Evolutionary conservation across 495 filamentous ascomycete species (phyloP), one percentile per base, ranked within the genome.

Genomic region (Pyrenopolyporus hunteri): DNA sequence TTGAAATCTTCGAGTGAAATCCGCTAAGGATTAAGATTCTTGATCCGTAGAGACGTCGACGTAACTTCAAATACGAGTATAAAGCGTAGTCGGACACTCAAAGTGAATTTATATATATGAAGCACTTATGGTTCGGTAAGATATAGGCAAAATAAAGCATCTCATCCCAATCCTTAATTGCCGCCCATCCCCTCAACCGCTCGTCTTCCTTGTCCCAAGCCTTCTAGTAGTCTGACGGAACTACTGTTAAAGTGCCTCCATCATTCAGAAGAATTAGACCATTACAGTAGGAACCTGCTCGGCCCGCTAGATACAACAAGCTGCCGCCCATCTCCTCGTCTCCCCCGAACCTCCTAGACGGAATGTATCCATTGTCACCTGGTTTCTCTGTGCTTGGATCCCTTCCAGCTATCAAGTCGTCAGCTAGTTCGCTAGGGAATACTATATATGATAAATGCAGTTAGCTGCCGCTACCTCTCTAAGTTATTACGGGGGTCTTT

Each of bases 281-380:
- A 59, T 84, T 87, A 45, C 75, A 78, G 65, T 83, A 89, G 0
- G 77, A 76, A 0, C 86, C 86, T 1, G 83, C 80, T 13, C 78
- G 77, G 35, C 81, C 81, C 0, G 81, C 74, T 17, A 89, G 69
- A 60, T 80, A 86, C 45, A 87, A 63, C n/a, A 85, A 70, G 0
- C 68, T 61, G 5, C 82, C 85, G 0, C 78, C 82, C 74, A 88
- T 82, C 57, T 88, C 86, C 60, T 87, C 81, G 3, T 79, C 74
- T 0, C 69, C 73, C 2, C 85, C 86, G 32, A 78, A 72, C 25
- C 80, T 63, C 4, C 78, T 78, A 3, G 80, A 67, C 0, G 87
- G 85, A 32, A 87, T 79, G 48, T 79, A 74, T 6, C 64, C 54
- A 1, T 60, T 57, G 17, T 75, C 44, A 1, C 70, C 65, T 6